Conservation (phyloP, 2,329 filamentous ascomycete species). For the Neurospora sp. region DNA sequence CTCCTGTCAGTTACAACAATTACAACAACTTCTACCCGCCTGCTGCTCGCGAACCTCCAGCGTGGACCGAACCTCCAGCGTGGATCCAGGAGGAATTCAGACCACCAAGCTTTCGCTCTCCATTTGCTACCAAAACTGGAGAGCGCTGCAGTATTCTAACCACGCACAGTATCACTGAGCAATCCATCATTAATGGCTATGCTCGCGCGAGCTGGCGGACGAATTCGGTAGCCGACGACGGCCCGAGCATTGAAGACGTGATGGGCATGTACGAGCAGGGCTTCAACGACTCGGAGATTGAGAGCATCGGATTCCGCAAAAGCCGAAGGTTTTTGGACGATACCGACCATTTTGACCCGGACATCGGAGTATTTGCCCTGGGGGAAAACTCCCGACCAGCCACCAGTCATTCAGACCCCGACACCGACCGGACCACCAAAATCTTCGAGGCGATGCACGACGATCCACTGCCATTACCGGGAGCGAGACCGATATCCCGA, state of each 20-base stretch:
- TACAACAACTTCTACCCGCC: slow-evolving; percentile 3
- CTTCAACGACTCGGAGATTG: slow-evolving; percentile 40
- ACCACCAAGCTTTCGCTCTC: slow-evolving; percentile 37
- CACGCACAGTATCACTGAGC: slow-evolving; percentile 54
- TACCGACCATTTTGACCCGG: slow-evolving; percentile 18
- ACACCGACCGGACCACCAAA: slow-evolving; percentile 25
- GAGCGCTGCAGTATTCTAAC: slow-evolving; percentile 76
- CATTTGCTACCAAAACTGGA: slow-evolving; percentile 48
- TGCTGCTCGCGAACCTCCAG: slow-evolving; percentile 27
- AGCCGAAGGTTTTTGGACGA: slow-evolving; percentile 18
- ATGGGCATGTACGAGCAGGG: slow-evolving; percentile 61
- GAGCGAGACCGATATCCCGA: slow-evolving; percentile 11
- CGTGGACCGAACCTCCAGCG: slow-evolving; percentile 35
- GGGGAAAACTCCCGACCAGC: slow-evolving; percentile 23
- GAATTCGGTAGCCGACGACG: slow-evolving; percentile 33
- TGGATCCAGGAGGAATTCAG: slow-evolving; percentile 25
- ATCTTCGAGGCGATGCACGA: slow-evolving; percentile 32
- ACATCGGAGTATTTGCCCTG: slow-evolving; percentile 4
- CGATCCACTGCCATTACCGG: slow-evolving; percentile 20
- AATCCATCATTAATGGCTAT: slow-evolving; percentile 25
- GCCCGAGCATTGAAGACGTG: slow-evolving; percentile 55
- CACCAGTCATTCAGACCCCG: slow-evolving; percentile 28
- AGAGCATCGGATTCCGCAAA: slow-evolving; percentile 17
- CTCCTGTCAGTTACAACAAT: slow-evolving; percentile 19
- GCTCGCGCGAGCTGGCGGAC: slow-evolving; percentile 23